Evolutionary conservation across 352 stramenopile species (phyloP), one percentile per base, ranked within the genome.

Genomic region (Phytopythium mirpurense): DNA sequence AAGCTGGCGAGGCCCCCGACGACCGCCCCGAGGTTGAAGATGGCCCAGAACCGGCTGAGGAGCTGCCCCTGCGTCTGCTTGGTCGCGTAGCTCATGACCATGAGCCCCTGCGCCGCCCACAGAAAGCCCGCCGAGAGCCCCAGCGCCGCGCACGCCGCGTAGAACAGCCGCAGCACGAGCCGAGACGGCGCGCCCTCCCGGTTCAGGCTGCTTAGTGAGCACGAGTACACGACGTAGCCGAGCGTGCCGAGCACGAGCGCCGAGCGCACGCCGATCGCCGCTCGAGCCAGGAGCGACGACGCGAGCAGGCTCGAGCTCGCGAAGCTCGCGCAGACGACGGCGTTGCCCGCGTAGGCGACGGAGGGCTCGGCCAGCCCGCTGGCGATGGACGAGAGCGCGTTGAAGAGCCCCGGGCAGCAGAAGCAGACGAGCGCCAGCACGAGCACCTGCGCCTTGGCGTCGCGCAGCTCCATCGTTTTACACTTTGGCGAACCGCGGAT

Each of bases 1-100:
- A 91, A 93, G 31, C 63, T 72, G 16, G 93, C 49, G 12, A 81
- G 32, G 5, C 86, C 83, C n/a, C 86, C 86, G 2, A 68, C 56
- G 2, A 83, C 62, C 2, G 72, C 74, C 11, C 71, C 80, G 27
- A 87, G 65, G 58, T 96, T 90, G 62, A 96, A 96, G 41, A 94
- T 75, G 43, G 78, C 59, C 86, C 83, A 94, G 59, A 96, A 94
- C 10, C 69, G 49, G 18, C 68, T 68, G 54, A 95, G 67, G 41
- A 85, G 78, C 31, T 37, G 52, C 10, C 85, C 83, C 44, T 71
- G 74, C 47, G 57, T 80, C 44, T 54, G 50, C 9, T 44, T 42
- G 9, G 60, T 75, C 31, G 77, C 38, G 67, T 90, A 88, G 43
- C 65, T 64, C 57, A 93, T 69, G 23, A 85, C 66, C 58, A 93